phyloP scores from a whole-genome alignment of 768 basidiomycete species.

The Tubosaeta sp. region DNA sequence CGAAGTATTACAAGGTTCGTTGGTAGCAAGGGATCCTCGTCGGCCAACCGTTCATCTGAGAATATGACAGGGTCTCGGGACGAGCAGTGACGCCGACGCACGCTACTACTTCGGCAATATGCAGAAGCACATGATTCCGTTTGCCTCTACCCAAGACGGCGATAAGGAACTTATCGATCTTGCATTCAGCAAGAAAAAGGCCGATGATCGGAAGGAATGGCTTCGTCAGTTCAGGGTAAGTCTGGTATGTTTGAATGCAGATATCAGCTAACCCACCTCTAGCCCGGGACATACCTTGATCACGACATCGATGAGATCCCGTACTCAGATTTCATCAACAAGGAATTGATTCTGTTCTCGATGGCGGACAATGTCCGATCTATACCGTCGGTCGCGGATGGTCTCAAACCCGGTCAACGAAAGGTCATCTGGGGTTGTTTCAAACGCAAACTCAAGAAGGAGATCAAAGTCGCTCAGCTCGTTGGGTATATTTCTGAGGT shows the following conservation, averaged over 20 bases:
- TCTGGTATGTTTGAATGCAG: neutral
- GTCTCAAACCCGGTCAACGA: constrained; percentile 94
- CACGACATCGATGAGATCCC: constrained; percentile 84
- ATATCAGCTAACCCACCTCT: constrained; percentile 2
- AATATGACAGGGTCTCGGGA: constrained; percentile 80
- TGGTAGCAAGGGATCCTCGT: neutral
- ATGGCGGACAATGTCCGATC: constrained; percentile 99
- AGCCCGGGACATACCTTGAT: constrained; percentile 94
- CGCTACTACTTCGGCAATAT: constrained; percentile 91
- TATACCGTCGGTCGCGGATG: constrained; percentile 91
- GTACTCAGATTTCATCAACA: constrained; percentile 95
- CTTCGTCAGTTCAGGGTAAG: constrained; percentile 83
- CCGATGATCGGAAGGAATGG: constrained; percentile 98
- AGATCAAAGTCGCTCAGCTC: constrained; percentile 95
- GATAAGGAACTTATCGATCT: constrained; percentile 91
- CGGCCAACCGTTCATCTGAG: constrained; percentile 1
- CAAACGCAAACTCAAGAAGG: constrained; percentile 87
- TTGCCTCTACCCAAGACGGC: constrained; percentile 72
- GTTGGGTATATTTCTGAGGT: constrained; percentile 94
- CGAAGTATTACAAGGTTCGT: constrained; percentile 95
- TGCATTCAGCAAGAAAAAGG: constrained; percentile 99
- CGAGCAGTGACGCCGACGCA: constrained; percentile 84
- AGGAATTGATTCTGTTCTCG: constrained; percentile 95
- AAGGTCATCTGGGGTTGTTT: constrained; percentile 97
- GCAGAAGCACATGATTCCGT: constrained; percentile 92